Evolutionary conservation across 352 stramenopile species (phyloP).

Genomic region (Globisporangium cylindrosporum): DNA sequence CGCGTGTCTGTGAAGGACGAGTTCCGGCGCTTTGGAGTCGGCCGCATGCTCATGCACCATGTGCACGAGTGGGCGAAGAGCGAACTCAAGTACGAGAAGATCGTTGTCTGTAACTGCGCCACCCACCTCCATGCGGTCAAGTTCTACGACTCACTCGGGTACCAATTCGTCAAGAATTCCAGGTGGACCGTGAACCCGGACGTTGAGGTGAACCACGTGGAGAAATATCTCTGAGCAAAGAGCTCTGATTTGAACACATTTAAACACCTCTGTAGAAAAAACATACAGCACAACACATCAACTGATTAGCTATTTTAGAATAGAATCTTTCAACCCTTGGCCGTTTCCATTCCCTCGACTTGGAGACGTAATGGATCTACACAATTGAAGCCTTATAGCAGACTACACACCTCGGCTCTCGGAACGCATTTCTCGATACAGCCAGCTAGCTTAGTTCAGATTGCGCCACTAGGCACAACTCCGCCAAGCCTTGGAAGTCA

Average conservation of each 20-base stretch:
- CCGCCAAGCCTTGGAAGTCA: too few relatives aligned
- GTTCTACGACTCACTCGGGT: slow-evolving; percentile 24
- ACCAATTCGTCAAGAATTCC: slow-evolving; percentile 7
- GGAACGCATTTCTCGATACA: too few relatives aligned
- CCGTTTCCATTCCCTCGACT: too few relatives aligned
- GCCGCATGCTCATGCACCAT: slow-evolving; percentile 13
- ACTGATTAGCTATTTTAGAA: too few relatives aligned
- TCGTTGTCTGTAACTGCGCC: slow-evolving; percentile 13
- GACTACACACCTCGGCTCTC: too few relatives aligned
- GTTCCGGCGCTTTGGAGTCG: slow-evolving; percentile 20
- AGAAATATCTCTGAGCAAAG: slow-evolving; percentile 6
- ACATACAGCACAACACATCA: neutral
- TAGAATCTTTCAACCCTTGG: too few relatives aligned
- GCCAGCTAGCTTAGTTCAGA: too few relatives aligned
- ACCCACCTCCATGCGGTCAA: slow-evolving; percentile 9
- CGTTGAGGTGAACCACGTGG: slow-evolving; percentile 1
- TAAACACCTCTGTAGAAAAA: neutral
- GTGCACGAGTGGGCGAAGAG: slow-evolving; percentile 19
- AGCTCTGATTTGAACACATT: neutral
- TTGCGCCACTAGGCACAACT: too few relatives aligned
- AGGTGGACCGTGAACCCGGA: neutral
- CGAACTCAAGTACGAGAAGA: neutral
- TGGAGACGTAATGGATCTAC: too few relatives aligned
- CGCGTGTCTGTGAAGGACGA: slow-evolving; percentile 15
- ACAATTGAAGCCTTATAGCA: too few relatives aligned